Conservation (phyloP, 345 rosid species). For the Aethionema arabicum region DNA sequence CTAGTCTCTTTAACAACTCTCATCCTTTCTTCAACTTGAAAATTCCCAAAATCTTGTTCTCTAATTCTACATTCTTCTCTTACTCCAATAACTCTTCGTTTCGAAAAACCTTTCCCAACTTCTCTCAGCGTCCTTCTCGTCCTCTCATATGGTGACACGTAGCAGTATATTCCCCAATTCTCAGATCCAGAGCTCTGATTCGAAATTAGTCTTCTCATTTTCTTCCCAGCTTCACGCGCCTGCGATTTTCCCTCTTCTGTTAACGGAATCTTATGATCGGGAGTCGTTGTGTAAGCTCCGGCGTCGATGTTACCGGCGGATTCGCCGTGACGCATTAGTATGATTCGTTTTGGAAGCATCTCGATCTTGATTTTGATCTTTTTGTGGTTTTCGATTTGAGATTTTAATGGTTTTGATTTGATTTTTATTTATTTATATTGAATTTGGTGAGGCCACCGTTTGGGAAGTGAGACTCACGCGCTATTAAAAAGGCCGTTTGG, state of each 20-base stretch:
- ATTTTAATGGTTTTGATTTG: not conserved
- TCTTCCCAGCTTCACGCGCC: slow-evolving; percentile 59
- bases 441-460: too few species aligned
- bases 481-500: too few species aligned
- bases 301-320: slow-evolving; percentile 84
- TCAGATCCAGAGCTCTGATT: slow-evolving; percentile 3
- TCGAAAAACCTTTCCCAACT: slow-evolving; percentile 70
- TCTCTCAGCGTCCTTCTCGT: slow-evolving; percentile 81
- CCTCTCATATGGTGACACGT: slow-evolving; percentile 88
- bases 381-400: not conserved
- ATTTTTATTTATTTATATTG: not conserved
- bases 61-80: slow-evolving; percentile 86
- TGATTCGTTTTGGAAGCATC: slow-evolving; percentile 73
- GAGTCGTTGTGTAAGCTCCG: slow-evolving; percentile 73
- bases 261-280: slow-evolving; percentile 83
- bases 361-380: slow-evolving; percentile 13
- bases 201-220: slow-evolving; percentile 47
- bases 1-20: slow-evolving; percentile 63
- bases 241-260: slow-evolving; percentile 57
- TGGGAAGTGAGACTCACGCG: too few species aligned
- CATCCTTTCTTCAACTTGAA: slow-evolving; percentile 83
- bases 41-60: slow-evolving; percentile 96
- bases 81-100: slow-evolving; percentile 67
- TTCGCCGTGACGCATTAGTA: slow-evolving; percentile 93
- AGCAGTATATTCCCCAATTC: slow-evolving; percentile 78